phyloP scores from a whole-genome alignment of 495 filamentous ascomycete species.

The Massariosphaeria phaeospora region DNA sequence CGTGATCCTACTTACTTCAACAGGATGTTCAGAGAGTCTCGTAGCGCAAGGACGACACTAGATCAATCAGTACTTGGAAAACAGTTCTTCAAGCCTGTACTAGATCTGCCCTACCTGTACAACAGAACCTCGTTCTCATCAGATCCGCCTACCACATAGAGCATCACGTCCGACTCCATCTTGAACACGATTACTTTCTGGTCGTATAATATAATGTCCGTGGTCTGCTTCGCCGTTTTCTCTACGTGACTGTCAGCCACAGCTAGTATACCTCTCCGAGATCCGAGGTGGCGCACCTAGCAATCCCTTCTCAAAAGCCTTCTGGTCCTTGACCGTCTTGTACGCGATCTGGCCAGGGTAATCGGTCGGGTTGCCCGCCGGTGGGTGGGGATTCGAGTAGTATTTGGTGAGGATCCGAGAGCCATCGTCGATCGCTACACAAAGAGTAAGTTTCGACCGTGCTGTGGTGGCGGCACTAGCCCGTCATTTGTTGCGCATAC shows the following conservation, averaged over 20 bases:
- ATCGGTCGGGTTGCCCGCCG: conserved; percentile 51
- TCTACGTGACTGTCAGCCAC: conserved; percentile 41
- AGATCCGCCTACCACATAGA: conserved; percentile 84
- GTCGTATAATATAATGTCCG: conserved; percentile 95
- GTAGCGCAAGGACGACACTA: conserved; percentile 74
- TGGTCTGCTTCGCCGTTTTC: conserved; percentile 92
- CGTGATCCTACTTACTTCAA: conserved; percentile 86
- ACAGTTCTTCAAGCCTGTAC: neutral
- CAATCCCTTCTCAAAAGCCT: conserved; percentile 91
- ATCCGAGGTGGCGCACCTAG: conserved; percentile 38
- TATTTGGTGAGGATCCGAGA: conserved; percentile 93
- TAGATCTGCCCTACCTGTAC: conserved; percentile 49
- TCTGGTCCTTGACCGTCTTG: conserved; percentile 84
- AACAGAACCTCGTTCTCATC: conserved; percentile 97
- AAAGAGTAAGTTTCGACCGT: neutral
- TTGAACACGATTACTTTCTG: conserved; percentile 94
- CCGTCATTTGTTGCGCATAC: neutral
- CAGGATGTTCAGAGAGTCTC: conserved; percentile 83
- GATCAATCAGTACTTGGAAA: neutral
- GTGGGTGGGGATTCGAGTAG: conserved; percentile 77
- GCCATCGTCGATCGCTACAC: conserved; percentile 67
- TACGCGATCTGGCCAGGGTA: conserved; percentile 72
- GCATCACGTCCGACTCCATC: conserved; percentile 94
- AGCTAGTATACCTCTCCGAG: neutral
- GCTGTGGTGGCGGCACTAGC: no score